Conservation (phyloP, 108 stramenopile genomes). For the Fistulifera solaris region DNA sequence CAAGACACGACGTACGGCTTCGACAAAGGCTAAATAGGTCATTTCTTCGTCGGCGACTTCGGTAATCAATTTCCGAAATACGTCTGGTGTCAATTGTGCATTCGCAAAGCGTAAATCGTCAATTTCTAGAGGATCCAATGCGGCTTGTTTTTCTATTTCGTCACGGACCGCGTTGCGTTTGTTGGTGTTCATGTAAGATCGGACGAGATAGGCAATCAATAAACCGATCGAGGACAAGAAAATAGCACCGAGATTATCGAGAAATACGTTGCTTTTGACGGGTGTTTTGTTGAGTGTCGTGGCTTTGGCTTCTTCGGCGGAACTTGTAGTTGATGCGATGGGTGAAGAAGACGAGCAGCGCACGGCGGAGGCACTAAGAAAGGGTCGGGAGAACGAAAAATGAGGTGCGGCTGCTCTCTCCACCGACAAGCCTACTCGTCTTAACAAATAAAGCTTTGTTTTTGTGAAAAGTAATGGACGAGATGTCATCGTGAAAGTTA, state of each 20-base stretch:
- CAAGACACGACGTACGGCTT: slow-evolving; percentile 35
- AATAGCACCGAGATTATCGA: slow-evolving; percentile 78
- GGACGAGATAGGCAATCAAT: slow-evolving; percentile 46
- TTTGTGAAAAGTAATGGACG: too few relatives aligned
- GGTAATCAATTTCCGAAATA: slow-evolving; percentile 37
- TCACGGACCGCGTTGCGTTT: slow-evolving; percentile 50
- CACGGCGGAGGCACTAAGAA: too few relatives aligned
- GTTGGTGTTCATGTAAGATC: slow-evolving; percentile 46
- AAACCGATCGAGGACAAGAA: slow-evolving; percentile 49
- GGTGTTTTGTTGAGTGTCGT: too few relatives aligned
- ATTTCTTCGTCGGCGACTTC: slow-evolving; percentile 22
- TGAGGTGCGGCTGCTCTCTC: too few relatives aligned
- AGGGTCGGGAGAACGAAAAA: too few relatives aligned
- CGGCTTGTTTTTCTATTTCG: slow-evolving; percentile 35
- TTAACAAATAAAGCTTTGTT: too few relatives aligned
- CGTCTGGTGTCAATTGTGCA: slow-evolving; percentile 41
- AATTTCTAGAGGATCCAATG: slow-evolving; percentile 77
- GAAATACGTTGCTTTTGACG: slow-evolving; percentile 52
- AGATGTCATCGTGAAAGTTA: too few relatives aligned
- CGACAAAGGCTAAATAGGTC: slow-evolving; percentile 57
- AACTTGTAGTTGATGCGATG: too few relatives aligned
- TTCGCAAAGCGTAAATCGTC: slow-evolving; percentile 73
- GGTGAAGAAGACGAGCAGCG: too few relatives aligned
- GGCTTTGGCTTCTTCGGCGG: too few relatives aligned
- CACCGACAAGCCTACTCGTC: too few relatives aligned